Conservation (phyloP, 768 basidiomycete species). For the Calocera cornea region DNA sequence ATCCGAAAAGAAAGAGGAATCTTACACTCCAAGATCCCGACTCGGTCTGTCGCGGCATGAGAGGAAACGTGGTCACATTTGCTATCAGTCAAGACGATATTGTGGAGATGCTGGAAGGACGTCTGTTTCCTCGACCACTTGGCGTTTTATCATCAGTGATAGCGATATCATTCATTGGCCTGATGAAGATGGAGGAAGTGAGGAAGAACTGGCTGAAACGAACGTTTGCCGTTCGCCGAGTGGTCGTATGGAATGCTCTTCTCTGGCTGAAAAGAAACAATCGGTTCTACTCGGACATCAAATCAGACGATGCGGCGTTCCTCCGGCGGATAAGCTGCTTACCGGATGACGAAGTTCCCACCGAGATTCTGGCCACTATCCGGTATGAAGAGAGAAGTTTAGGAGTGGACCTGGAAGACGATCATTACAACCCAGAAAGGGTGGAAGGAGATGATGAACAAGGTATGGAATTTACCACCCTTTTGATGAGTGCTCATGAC, state of each 20-base stretch:
- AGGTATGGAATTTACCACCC: no score
- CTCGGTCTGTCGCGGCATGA: slow-evolving; percentile 22
- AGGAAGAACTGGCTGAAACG: slow-evolving; percentile 19
- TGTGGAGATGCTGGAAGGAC: slow-evolving; percentile 24
- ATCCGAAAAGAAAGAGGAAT: slow-evolving; percentile 19
- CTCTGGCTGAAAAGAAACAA: slow-evolving; percentile 29
- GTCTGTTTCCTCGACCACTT: slow-evolving; percentile 24
- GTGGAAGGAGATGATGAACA: no score
- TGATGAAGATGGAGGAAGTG: slow-evolving; percentile 14
- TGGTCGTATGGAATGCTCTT: slow-evolving; percentile 22
- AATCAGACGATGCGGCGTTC: slow-evolving; percentile 13
- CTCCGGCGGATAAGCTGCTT: slow-evolving; percentile 14
- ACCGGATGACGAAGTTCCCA: slow-evolving; percentile 27
- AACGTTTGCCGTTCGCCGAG: slow-evolving; percentile 25
- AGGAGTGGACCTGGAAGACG: slow-evolving; percentile 20
- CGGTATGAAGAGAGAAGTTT: slow-evolving; percentile 14
- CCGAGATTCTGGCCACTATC: slow-evolving; percentile 17
- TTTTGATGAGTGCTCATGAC: no score
- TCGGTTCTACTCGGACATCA: slow-evolving; percentile 23
- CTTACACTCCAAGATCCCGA: not conserved
- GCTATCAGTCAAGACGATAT: slow-evolving; percentile 21
- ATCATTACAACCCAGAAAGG: slow-evolving; percentile 21
- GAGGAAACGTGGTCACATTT: slow-evolving; percentile 28
- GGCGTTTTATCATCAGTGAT: slow-evolving; percentile 25
- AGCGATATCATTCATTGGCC: slow-evolving; percentile 27